Base-by-base conservation (phyloP, 2,329 filamentous ascomycete genomes). In the Trichophyton equinum region DNA sequence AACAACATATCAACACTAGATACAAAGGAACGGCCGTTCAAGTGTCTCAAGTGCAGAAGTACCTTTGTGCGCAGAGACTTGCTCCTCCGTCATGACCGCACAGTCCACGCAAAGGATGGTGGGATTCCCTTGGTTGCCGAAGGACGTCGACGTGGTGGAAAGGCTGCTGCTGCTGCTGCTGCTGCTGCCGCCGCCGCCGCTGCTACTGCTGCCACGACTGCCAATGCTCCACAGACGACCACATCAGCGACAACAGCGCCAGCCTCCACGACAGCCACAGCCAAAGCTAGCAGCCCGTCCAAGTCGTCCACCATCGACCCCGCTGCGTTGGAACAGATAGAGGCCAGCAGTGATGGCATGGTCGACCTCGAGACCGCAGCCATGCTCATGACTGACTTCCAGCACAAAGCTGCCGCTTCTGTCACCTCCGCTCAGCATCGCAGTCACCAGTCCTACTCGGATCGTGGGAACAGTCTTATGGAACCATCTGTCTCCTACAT, bases 1-100 rank as follows among this genome's bases (percentile, higher is more conserved):
- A 20, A 59, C 42, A 57, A 61, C n/a, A n/a, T n/a, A n/a, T n/a
- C n/a, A n/a, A n/a, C n/a, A n/a, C 64, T 75, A 97, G 92, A 97
- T 76, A 99, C 94, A 66, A 99, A 99, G 78, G 94, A 97, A 77
- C 87, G 94, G 65, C 94, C 94, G 42, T 99, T 99, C 82, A 97
- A 97, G 76, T 99, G 94, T 77, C 82, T 90, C 79, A 99, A 99
- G 79, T 99, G 94, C 77, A 84, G 91, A 72, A 96, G 91, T 81
- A 99, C 94, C 64, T 99, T 99, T 74, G 94, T 99, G 69, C 89
- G 94, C 74, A 89, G 94, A 76, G 94, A 99, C 78, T 82, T 99
- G 65, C 85, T 99, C 59, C 85, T 99, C 67, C 88, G 94, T 74
- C 94, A 99, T 79, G 94, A 99, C 76, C 89, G 94, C 70, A 99